Evolutionary conservation across 805 yeast species (phyloP), one percentile per base, ranked within the genome.

Genomic region (Metschnikowia lochheadii): DNA sequence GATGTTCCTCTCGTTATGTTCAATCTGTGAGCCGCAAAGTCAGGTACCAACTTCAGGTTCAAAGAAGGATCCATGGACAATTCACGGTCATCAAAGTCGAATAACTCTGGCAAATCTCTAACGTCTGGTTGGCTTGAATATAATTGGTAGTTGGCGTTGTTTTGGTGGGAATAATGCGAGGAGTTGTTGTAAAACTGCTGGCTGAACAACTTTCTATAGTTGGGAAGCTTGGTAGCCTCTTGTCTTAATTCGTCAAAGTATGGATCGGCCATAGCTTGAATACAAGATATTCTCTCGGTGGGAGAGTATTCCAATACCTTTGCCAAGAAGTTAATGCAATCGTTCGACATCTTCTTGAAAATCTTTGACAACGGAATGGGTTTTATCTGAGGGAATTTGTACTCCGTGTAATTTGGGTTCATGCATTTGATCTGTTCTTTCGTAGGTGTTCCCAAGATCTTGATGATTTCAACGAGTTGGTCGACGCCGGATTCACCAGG

Each of bases 401-500:
- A 97, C 67, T 94, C 98, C 85, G 89, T 88, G 71, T 92, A 94
- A 68, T 89, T 91, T 47, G 97, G 96, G 69, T 92, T 92, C 99
- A 92, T 94, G 54, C 90, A 81, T 64, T 84, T 81, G 58, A 92
- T 92, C 69, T 92, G 96, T 44, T 90, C 96, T 51, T 87, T 82
- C 15, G 95, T 78, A 6, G 99, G 99, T 1, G 99, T 92, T 14
- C 99, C 99, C 64, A 94, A 77, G 23, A 92, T 88, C 70, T 94
- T 94, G 67, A 92, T 92, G 60, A 92, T 92, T 69, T 92, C 99
- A 17, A 92, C 98, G 61, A 92, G 79, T 69, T 94, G 99, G 67
- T 94, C 99, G 52, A 94, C 92, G 36, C 99, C 98, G 53, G 91
- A 84, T 66, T 94, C 98, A 41, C 99, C 99, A 11, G 99, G 99